Conservation (phyloP, 805 yeast species). For the Candida quercuum region DNA sequence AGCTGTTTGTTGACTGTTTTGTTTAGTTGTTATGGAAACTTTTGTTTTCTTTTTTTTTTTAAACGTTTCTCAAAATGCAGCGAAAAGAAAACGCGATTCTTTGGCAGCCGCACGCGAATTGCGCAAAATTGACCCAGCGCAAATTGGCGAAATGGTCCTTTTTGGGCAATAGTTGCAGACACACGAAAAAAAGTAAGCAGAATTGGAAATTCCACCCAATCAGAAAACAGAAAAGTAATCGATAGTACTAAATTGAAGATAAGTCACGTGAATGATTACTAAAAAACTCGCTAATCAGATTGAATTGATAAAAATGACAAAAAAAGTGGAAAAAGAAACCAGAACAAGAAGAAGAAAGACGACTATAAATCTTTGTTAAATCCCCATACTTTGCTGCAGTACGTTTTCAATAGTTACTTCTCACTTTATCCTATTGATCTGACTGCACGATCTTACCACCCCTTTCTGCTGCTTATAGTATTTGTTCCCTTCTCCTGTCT, state of each 20-base stretch:
- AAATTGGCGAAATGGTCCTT: too few relatives aligned
- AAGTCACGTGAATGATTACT: too few relatives aligned
- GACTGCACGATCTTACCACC: too few relatives aligned
- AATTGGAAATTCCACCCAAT: too few relatives aligned
- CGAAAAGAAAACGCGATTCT: not conserved
- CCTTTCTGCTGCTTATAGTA: too few relatives aligned
- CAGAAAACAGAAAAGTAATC: not conserved
- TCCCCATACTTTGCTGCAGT: not conserved
- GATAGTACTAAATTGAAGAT: too few relatives aligned
- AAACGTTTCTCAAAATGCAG: not conserved
- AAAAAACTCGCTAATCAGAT: not conserved
- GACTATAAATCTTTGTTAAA: not conserved
- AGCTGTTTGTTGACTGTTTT: not conserved
- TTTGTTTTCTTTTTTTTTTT: not conserved
- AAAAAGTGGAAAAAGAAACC: not conserved
- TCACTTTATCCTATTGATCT: not conserved
- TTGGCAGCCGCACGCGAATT: too few relatives aligned
- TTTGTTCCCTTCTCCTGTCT: too few relatives aligned
- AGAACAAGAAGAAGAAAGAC: not conserved
- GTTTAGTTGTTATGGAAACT: slow-evolving; percentile 1
- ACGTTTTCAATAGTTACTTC: not conserved
- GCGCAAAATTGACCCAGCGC: too few relatives aligned
- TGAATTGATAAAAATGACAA: slow-evolving; percentile 1
- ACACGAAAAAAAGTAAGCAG: too few relatives aligned
- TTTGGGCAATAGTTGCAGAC: too few relatives aligned